phyloP scores from a whole-genome alignment of 352 stramenopile genomes.

The Pythium guiyangense region DNA sequence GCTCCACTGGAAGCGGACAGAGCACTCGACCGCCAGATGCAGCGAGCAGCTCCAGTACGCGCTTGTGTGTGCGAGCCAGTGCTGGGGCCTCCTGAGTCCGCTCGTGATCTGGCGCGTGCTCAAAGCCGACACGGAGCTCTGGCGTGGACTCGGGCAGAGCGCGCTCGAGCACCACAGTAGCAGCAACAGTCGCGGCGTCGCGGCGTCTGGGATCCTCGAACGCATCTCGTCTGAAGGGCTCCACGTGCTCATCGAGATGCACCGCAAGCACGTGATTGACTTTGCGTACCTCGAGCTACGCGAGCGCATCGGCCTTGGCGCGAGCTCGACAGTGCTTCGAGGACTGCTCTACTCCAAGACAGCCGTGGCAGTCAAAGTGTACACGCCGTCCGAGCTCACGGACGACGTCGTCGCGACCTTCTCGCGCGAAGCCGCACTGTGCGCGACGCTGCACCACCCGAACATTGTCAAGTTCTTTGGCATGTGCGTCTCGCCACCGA shows the following conservation, averaged over 20 bases:
- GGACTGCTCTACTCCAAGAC: conserved; percentile 27
- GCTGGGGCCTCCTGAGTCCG: conserved; percentile 19
- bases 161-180: conserved; percentile 25
- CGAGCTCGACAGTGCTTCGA: conserved; percentile 41
- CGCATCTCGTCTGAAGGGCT: conserved; percentile 36
- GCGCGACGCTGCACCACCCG: conserved; percentile 34
- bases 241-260: conserved; percentile 60
- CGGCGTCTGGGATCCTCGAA: conserved; percentile 17
- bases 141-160: conserved; percentile 32
- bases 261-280: conserved; percentile 63
- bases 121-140: conserved; percentile 48
- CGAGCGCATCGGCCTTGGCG: conserved; percentile 40
- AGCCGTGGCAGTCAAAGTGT: conserved; percentile 57
- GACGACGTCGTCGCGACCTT: conserved; percentile 50
- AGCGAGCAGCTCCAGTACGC: too few relatives aligned
- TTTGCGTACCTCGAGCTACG: conserved; percentile 57
- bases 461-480: conserved; percentile 17
- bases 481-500: conserved; percentile 57
- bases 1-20: too few relatives aligned
- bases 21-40: too few relatives aligned
- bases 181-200: conserved; percentile 6
- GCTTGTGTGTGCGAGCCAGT: too few relatives aligned
- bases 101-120: conserved; percentile 48
- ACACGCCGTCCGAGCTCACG: conserved; percentile 43
- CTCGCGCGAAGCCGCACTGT: conserved; percentile 57